Conservation (phyloP, 306 rosid genomes). For the Ziziphus jujuba region DNA sequence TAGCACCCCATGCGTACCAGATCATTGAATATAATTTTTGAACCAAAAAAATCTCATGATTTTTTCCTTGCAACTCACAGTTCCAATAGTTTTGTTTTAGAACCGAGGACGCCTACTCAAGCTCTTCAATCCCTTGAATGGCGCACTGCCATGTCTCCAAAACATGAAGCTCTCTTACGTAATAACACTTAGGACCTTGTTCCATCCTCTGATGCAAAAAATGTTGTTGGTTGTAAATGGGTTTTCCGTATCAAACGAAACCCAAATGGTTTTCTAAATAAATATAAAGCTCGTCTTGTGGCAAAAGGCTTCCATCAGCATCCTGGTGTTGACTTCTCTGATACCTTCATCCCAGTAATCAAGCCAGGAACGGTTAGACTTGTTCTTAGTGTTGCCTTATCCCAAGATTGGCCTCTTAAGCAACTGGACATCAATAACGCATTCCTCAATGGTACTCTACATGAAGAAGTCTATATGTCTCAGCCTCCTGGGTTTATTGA, state of each 20-base stretch:
- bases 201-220: no score
- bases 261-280: no score
- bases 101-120: no score
- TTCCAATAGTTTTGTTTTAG: no score
- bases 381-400: neutral
- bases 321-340: neutral
- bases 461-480: neutral
- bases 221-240: neutral
- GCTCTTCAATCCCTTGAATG: no score
- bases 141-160: no score
- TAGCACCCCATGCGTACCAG: no score
- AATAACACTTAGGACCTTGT: no score
- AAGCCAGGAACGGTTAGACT: neutral
- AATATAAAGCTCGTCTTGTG: neutral
- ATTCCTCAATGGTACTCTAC: neutral
- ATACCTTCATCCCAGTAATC: neutral
- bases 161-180: no score
- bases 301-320: neutral
- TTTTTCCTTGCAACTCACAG: no score
- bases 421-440: neutral
- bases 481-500: neutral
- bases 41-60: no score
- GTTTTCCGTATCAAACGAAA: neutral
- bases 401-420: neutral
- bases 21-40: no score